Base-by-base conservation (phyloP, 2,329 filamentous ascomycete species). In the Tolypocladium cylindrosporum region DNA sequence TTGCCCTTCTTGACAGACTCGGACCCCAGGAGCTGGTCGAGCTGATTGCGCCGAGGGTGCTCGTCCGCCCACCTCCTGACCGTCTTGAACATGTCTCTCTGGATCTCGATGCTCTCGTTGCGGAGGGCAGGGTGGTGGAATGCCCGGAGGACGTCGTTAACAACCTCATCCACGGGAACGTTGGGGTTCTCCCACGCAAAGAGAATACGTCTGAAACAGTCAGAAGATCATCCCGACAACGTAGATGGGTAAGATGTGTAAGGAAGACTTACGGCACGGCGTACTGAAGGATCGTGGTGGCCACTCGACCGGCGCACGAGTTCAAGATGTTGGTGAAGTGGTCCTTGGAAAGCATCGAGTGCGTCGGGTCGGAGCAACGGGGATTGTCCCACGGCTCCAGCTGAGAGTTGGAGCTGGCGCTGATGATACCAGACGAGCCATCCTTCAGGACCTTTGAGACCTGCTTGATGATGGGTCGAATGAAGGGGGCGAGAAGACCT, bases 181-280 rank as follows among this genome's bases (percentile, higher is more conserved):
- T 87, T 85, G 3, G 88, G 83, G 69, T 97, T 89, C 63, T 97
- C 90, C 91, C 92, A 97, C 4, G 92, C 93, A 68, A 93, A 96
- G 24, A 99, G 79, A 54, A 97, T 77, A 41, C 93, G 89, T 82
- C 85, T 34, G 13, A 8, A 41, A 34, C 16, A 13, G 52, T 57
- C 41, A 61, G 27, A 48, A 57, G 21, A 14, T n/a, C 21, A 5
- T 14, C 13, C 7, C 7, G 36, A 36, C 4, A 40, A 37, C 19
- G 36, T 24, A 8, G 14, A n/a, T 31, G 9, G 14, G 19, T 1
- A 5, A 3, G 19, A n/a, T 31, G 9, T 7, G 19, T 1, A 5
- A 3, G 19, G 4, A 4, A 41, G 43, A 76, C 81, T 75, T 75
- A 85, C 79, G 93, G 93, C 1, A 91, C 90, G 39, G 89, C 84